phyloP scores from a whole-genome alignment of 805 yeast genomes.

The Starmerella roubikii region DNA sequence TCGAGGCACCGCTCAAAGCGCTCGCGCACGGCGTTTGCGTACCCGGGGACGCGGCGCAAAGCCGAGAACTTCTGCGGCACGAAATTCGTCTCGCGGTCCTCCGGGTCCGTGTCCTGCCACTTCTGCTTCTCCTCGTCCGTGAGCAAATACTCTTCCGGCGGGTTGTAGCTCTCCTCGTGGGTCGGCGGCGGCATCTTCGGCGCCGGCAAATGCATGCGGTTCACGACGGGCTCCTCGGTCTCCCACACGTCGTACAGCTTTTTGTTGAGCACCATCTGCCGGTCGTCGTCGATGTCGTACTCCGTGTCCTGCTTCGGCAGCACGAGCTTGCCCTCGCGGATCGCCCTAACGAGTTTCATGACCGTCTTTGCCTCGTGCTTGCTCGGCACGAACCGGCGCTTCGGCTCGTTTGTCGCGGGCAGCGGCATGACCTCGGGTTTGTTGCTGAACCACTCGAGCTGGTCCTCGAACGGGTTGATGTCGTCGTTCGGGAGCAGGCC shows the following conservation, averaged over 20 bases:
- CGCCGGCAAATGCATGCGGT: slow-evolving; percentile 78
- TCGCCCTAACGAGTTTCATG: slow-evolving; percentile 92
- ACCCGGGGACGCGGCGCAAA: slow-evolving; percentile 87
- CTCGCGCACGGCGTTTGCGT: slow-evolving; percentile 72
- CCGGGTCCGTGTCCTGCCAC: slow-evolving; percentile 58
- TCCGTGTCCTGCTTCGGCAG: slow-evolving; percentile 50
- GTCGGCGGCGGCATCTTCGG: slow-evolving; percentile 95
- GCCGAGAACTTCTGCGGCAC: slow-evolving; percentile 71
- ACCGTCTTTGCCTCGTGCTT: slow-evolving; percentile 92
- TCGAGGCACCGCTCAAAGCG: slow-evolving; percentile 89
- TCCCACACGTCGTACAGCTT: slow-evolving; percentile 72
- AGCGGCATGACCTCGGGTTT: slow-evolving; percentile 72
- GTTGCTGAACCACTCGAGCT: slow-evolving; percentile 89
- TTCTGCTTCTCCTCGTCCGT: slow-evolving; percentile 61
- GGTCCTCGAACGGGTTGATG: slow-evolving; percentile 82
- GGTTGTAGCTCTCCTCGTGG: slow-evolving; percentile 90
- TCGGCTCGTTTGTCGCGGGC: slow-evolving; percentile 91
- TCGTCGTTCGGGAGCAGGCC: slow-evolving; percentile 72
- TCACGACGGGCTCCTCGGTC: slow-evolving; percentile 42
- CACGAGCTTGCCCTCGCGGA: slow-evolving; percentile 86
- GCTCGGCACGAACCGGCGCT: slow-evolving; percentile 91
- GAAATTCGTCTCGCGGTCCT: slow-evolving; percentile 65
- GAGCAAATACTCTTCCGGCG: slow-evolving; percentile 87
- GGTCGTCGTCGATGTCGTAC: slow-evolving; percentile 37
- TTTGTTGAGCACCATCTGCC: slow-evolving; percentile 24